Evolutionary conservation across 1,284 basidiomycete genomes (phyloP).

Genomic region (Phellopilus nigrolimitatus): DNA sequence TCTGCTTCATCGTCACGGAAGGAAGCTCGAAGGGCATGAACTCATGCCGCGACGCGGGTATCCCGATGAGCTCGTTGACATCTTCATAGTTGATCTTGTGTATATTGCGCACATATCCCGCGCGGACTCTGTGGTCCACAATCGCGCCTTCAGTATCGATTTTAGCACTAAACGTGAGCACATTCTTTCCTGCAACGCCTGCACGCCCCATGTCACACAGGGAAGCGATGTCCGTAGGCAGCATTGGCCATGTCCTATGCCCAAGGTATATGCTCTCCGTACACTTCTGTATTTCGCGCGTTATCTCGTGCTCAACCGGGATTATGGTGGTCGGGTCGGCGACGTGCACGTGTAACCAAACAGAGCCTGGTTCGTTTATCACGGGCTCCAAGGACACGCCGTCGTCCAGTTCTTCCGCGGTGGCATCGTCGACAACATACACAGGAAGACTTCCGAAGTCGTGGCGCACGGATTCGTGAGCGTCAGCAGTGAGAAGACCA

Average conservation of each 20-base stretch:
- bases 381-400: slow-evolving; percentile 80
- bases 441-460: slow-evolving; percentile 84
- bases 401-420: slow-evolving; percentile 90
- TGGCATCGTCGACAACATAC: slow-evolving; percentile 84
- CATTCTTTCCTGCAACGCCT: slow-evolving; percentile 52
- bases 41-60: neutral
- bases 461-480: slow-evolving; percentile 64
- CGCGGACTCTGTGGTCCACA: slow-evolving; percentile 63
- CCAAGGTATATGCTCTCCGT: slow-evolving; percentile 59
- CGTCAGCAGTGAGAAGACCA: slow-evolving; percentile 41
- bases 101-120: slow-evolving; percentile 72
- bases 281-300: slow-evolving; percentile 49
- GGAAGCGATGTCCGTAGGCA: slow-evolving; percentile 44
- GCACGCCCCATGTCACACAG: slow-evolving; percentile 48
- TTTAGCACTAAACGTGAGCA: slow-evolving; percentile 81
- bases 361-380: slow-evolving; percentile 47
- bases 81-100: slow-evolving; percentile 63
- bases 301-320: slow-evolving; percentile 61
- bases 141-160: slow-evolving; percentile 64
- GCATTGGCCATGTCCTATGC: slow-evolving; percentile 64
- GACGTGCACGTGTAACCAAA: slow-evolving; percentile 91
- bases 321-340: slow-evolving; percentile 88
- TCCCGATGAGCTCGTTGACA: slow-evolving; percentile 56
- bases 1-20: neutral
- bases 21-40: slow-evolving; percentile 8